Percentiles rank a stretch among this genome's conserved stretches.
Conservation (phyloP, 2,329 filamentous ascomycete genomes). For the Onygenales sp. region DNA sequence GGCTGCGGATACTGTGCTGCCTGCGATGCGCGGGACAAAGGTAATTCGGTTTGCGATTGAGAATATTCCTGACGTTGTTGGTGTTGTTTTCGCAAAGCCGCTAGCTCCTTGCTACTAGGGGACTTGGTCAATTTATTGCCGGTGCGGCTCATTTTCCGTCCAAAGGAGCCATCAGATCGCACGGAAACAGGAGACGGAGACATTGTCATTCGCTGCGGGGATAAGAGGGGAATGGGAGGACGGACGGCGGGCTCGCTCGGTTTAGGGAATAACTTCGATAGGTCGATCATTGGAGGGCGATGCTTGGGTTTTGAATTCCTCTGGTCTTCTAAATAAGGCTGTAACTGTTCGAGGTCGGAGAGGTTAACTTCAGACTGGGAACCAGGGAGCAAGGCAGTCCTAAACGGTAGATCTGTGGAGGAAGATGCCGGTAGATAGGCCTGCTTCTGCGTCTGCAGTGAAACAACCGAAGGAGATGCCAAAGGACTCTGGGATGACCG, state of each 20-base stretch:
- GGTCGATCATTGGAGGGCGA: slow-evolving; percentile 31
- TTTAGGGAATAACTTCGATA: slow-evolving; percentile 34
- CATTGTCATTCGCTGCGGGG: slow-evolving; percentile 31
- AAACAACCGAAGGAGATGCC: slow-evolving; percentile 29
- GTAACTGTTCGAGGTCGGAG: not conserved
- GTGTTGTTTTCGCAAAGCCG: slow-evolving; percentile 5
- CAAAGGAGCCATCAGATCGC: slow-evolving; percentile 21
- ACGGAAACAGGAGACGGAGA: slow-evolving; percentile 31
- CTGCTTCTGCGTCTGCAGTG: slow-evolving; percentile 27
- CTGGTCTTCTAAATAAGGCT: slow-evolving; percentile 4
- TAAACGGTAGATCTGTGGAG: slow-evolving; percentile 16
- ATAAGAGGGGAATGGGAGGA: slow-evolving; percentile 24
- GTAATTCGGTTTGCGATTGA: not conserved
- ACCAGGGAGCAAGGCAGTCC: not conserved
- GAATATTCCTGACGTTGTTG: slow-evolving; percentile 1
- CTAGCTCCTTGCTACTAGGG: slow-evolving; percentile 5
- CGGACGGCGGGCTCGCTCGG: slow-evolving; percentile 22
- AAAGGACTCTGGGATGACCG: slow-evolving; percentile 39
- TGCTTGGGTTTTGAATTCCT: slow-evolving; percentile 25
- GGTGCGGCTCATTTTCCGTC: slow-evolving; percentile 12
- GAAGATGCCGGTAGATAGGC: slow-evolving; percentile 16
- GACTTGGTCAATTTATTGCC: slow-evolving; percentile 21
- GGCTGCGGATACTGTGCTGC: not conserved
- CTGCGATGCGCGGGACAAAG: not conserved
- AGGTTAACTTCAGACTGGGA: not conserved